Evolutionary conservation across 1,284 basidiomycete genomes (phyloP).

Genomic region (Afroboletus lepidellus): DNA sequence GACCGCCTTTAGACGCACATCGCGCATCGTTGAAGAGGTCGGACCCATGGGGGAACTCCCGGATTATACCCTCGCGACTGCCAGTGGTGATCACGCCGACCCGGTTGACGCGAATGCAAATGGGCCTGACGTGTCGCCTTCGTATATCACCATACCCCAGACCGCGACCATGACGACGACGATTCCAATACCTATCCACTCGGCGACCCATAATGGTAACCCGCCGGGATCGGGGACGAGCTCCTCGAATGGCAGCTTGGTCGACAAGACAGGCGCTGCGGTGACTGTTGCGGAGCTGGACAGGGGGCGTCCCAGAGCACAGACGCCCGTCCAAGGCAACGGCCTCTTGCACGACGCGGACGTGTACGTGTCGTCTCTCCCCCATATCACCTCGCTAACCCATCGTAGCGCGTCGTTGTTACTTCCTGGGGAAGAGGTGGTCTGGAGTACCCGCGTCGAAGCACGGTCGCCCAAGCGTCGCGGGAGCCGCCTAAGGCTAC

Average conservation of each 20-base stretch:
- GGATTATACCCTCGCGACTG: constrained; percentile 24
- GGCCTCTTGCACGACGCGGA: constrained; percentile 39
- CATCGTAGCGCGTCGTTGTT: constrained; percentile 43
- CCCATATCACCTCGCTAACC: not conserved
- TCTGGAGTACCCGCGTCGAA: constrained; percentile 55
- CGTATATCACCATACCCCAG: constrained; percentile 7
- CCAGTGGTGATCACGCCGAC: not conserved
- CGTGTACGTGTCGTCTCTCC: constrained; percentile 37
- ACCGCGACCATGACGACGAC: not conserved
- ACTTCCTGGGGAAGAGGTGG: constrained; percentile 44
- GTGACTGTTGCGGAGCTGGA: constrained; percentile 19
- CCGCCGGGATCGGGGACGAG: constrained; percentile 39
- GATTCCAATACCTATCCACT: constrained; percentile 35
- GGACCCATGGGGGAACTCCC: constrained; percentile 39
- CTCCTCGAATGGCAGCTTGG: constrained; percentile 51
- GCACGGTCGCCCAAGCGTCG: constrained; percentile 53
- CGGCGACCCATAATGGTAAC: not conserved
- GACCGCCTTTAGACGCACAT: constrained; percentile 17
- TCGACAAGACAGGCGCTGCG: constrained; percentile 38
- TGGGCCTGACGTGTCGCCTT: not conserved
- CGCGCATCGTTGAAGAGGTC: constrained; percentile 30
- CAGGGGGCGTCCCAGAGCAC: constrained; percentile 51
- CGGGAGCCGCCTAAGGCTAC: constrained; percentile 56
- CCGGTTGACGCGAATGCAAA: not conserved
- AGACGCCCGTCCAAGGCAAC: constrained; percentile 59